Percentiles rank a stretch among this genome's conserved stretches.
These are phyloP conservation scores for Gracilaria gracilis DNA, from an alignment of 23 red algal genomes.

Conservation along the genomic window DNA sequence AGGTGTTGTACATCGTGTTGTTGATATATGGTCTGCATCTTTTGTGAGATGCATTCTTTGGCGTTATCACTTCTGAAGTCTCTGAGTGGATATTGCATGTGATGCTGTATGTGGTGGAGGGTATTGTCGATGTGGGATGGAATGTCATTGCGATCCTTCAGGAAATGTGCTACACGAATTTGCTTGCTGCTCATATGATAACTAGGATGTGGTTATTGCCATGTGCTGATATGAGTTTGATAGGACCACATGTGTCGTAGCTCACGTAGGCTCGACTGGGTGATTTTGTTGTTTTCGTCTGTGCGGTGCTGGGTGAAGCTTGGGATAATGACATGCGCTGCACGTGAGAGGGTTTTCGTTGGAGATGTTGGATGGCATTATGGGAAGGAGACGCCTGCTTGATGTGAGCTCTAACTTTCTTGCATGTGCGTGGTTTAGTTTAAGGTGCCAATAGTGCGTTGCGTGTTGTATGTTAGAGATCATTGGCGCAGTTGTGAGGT, in stretches of 20 bases:
- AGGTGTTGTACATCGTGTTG: background rate
- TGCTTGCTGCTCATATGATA: background rate
- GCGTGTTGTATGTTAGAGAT: too few species aligned
- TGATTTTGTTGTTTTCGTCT: background rate
- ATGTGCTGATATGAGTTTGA: background rate
- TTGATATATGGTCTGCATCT: background rate
- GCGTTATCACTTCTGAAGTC: background rate
- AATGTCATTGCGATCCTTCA: background rate
- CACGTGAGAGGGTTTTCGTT: too few species aligned
- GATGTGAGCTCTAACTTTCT: too few species aligned
- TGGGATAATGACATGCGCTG: too few species aligned
- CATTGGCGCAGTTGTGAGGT: too few species aligned
- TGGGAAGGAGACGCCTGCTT: too few species aligned
- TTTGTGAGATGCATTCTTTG: background rate
- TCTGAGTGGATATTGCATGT: background rate
- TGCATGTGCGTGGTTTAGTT: too few species aligned
- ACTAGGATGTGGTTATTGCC: constrained; percentile 8
- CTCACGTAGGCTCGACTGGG: background rate
- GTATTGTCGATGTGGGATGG: background rate
- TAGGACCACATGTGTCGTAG: background rate
- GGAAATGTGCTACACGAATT: background rate
- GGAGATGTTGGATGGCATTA: too few species aligned
- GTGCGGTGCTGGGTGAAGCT: too few species aligned
- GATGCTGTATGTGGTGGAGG: background rate
- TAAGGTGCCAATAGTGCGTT: too few species aligned